Conservation (phyloP, 345 rosid species). For the Nasturtium officinale region DNA sequence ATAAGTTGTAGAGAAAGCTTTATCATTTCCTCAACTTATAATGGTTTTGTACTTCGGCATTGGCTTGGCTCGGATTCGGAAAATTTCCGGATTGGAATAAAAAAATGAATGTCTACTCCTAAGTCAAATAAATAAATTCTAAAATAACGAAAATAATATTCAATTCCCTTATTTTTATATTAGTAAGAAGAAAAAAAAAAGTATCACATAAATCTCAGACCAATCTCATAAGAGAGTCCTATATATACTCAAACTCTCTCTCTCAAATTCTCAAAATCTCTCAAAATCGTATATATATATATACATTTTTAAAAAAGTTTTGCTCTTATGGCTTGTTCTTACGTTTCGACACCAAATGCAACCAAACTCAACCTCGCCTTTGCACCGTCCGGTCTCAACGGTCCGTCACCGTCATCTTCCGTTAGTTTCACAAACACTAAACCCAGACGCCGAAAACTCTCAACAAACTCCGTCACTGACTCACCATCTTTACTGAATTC, state of each 20-base stretch:
- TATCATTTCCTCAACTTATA: not conserved
- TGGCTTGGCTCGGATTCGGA: not conserved
- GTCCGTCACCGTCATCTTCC: constrained; percentile 39
- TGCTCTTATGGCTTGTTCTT: constrained; percentile 51
- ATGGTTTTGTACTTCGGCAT: not conserved
- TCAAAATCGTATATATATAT: too few species aligned
- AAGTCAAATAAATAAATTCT: not conserved
- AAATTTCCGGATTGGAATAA: not conserved
- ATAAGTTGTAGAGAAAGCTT: not conserved
- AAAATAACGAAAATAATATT: not conserved
- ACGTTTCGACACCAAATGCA: constrained; percentile 39
- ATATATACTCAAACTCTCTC: constrained; percentile 32
- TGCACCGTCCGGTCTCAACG: constrained; percentile 41
- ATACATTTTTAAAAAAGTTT: too few species aligned
- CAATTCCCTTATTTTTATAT: not conserved
- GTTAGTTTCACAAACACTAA: constrained; percentile 35
- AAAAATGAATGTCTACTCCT: too few species aligned
- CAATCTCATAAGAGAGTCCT: constrained; percentile 40
- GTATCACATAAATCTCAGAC: constrained; percentile 11
- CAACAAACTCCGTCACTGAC: constrained; percentile 39
- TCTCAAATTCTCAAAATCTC: constrained; percentile 24
- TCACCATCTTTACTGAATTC: constrained; percentile 61
- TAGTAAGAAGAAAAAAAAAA: not conserved
- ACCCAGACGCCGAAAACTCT: constrained; percentile 31
- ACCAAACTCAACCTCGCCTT: constrained; percentile 46